Conservation (phyloP, 345 rosid species). For the Ailanthus altissimus region DNA sequence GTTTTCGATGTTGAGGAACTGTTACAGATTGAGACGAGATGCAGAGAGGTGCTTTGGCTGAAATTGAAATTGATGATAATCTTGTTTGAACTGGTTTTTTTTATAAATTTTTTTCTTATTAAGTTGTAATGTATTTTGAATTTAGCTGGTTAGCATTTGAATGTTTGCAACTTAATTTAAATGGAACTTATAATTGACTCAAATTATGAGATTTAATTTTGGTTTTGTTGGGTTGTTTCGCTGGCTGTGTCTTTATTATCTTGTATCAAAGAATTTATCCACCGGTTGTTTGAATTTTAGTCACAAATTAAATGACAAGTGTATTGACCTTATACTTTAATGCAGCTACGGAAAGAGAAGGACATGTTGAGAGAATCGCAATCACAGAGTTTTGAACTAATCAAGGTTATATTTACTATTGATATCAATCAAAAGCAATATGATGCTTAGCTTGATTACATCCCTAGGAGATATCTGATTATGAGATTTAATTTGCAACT, state of each 20-base stretch:
- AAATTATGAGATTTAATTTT: neutral
- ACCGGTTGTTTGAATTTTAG: neutral
- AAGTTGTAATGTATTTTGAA: no score
- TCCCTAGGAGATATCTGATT: no score
- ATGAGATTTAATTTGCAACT: no score
- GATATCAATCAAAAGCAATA: neutral
- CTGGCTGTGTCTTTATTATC: constrained; percentile 3
- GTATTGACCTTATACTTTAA: constrained; percentile 7
- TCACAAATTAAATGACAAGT: neutral
- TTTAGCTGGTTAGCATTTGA: no score
- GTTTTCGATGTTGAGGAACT: constrained; percentile 53
- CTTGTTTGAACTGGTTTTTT: constrained; percentile 3
- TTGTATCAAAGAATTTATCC: neutral
- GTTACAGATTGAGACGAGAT: constrained; percentile 51
- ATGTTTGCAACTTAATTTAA: no score
- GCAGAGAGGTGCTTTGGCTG: constrained; percentile 47
- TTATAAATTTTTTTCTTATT: no score
- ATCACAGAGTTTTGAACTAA: constrained; percentile 62
- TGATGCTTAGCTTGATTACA: neutral
- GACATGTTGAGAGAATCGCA: constrained; percentile 73
- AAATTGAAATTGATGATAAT: neutral
- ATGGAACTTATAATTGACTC: neutral
- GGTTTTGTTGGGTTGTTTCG: neutral
- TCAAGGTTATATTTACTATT: constrained; percentile 47
- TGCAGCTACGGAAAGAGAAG: constrained; percentile 77